Percentiles rank a stretch among this genome's conserved stretches.
These are phyloP conservation scores for Fusarium sp. DNA, from an alignment of 2,329 filamentous ascomycete species.

Conservation along the genomic window DNA sequence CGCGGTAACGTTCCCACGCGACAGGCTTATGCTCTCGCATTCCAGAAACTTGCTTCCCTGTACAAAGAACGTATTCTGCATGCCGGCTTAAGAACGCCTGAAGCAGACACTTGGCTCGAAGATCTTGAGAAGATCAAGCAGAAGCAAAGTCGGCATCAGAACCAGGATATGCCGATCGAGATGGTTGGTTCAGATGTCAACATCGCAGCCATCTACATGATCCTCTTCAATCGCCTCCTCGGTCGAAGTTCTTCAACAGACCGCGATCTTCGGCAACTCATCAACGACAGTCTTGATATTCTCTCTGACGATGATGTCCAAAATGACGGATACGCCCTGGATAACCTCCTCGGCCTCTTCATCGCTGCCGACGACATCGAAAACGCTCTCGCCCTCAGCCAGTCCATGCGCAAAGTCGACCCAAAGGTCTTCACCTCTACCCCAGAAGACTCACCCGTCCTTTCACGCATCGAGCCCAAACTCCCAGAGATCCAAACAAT, in stretches of 20 bases:
- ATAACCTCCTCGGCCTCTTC: conserved; percentile 52
- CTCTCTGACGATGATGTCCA: conserved; percentile 52
- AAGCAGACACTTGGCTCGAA: conserved; percentile 45
- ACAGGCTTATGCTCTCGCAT: conserved; percentile 51
- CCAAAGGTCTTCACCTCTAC: conserved; percentile 41
- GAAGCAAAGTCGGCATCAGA: conserved; percentile 51
- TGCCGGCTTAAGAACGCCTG: conserved; percentile 38
- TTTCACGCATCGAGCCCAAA: conserved; percentile 47
- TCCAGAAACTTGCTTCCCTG: conserved; percentile 50
- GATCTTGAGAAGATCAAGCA: conserved; percentile 49
- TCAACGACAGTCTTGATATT: conserved; percentile 51
- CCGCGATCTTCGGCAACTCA: conserved; percentile 44
- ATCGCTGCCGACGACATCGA: conserved; percentile 50
- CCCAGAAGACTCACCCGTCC: conserved; percentile 42
- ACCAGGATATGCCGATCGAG: conserved; percentile 51
- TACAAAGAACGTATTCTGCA: conserved; percentile 49
- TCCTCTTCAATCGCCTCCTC: conserved; percentile 49
- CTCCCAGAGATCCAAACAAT: conserved; percentile 48
- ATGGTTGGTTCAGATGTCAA: conserved; percentile 55
- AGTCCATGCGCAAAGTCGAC: conserved; percentile 52
- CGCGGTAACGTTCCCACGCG: conserved; percentile 52
- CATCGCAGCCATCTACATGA: conserved; percentile 52
- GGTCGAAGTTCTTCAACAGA: conserved; percentile 42
- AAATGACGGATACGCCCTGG: conserved; percentile 54
- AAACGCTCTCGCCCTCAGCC: conserved; percentile 49